Conservation (phyloP, 2,329 filamentous ascomycete species). For the Aspergillus tubingensis region DNA sequence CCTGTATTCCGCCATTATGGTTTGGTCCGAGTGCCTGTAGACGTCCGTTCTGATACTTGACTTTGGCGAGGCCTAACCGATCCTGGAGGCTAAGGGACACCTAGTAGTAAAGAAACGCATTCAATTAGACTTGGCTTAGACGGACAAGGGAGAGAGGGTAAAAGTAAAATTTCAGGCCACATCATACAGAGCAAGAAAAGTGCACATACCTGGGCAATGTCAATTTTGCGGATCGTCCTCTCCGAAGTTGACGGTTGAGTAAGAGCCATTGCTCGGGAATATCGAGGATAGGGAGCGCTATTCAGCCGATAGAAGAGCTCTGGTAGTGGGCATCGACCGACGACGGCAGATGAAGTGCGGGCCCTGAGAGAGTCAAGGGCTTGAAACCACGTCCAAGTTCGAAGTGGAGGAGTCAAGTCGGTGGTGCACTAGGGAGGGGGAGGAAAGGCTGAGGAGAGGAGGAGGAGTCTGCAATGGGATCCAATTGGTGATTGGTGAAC, state of each 20-base stretch:
- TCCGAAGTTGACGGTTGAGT: conserved; percentile 36
- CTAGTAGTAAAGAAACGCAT: conserved; percentile 51
- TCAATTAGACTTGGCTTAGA: conserved; percentile 21
- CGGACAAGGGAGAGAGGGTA: neutral
- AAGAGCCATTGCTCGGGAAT: conserved; percentile 32
- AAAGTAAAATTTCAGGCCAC: neutral
- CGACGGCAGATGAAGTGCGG: neutral
- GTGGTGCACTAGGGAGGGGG: conserved; percentile 1
- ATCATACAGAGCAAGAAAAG: neutral
- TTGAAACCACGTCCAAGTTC: neutral
- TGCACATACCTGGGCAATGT: conserved; percentile 43
- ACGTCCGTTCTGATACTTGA: conserved; percentile 96
- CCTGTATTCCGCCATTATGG: conserved; percentile 74
- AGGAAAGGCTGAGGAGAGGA: conserved; percentile 16
- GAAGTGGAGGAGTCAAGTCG: neutral
- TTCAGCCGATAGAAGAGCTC: neutral
- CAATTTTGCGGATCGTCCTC: conserved; percentile 44
- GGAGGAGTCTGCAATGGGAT: conserved; percentile 10
- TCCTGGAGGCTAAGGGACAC: conserved; percentile 92
- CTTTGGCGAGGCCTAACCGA: conserved; percentile 90
- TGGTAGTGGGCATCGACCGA: neutral
- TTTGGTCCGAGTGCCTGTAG: conserved; percentile 75
- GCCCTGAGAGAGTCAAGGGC: neutral
- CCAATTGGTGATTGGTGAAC: conserved; percentile 22
- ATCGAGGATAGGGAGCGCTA: conserved; percentile 11